A percentile compares a stretch with the other conserved stretches of the same genome.
Evolutionary conservation across 140 eudicot genomes (phyloP).

Genomic region (Anethum foeniculum): DNA sequence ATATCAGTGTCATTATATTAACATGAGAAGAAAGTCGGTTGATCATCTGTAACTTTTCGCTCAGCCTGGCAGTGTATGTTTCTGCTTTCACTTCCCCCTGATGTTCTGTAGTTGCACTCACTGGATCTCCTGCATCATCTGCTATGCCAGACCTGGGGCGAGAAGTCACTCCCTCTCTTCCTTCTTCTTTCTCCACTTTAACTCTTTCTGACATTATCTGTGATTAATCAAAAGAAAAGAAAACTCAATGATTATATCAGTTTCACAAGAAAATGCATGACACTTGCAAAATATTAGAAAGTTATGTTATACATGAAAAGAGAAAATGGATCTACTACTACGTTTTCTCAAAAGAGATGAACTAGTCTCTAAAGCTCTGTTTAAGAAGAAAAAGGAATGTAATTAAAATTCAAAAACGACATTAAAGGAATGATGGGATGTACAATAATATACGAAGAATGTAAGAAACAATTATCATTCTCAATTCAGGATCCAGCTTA

Average conservation of each 20-base stretch:
- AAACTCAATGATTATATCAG: neutral
- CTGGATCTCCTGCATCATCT: constrained; percentile 2
- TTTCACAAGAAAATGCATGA: neutral
- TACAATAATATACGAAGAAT: no score
- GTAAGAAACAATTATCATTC: neutral
- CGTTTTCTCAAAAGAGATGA: neutral
- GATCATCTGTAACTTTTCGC: neutral
- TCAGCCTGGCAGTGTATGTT: neutral
- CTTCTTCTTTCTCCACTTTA: constrained; percentile 74
- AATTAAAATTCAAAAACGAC: neutral
- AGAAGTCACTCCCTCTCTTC: constrained; percentile 22
- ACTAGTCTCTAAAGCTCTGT: neutral
- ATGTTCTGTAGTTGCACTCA: constrained; percentile 2
- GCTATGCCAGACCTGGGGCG: neutral
- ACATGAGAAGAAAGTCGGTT: neutral
- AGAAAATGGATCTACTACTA: neutral
- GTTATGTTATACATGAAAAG: neutral
- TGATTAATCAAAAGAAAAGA: neutral
- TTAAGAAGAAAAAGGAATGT: neutral
- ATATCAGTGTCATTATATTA: neutral
- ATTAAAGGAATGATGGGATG: neutral
- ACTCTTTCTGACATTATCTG: constrained; percentile 53
- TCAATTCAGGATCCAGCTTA: neutral
- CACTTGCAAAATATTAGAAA: neutral
- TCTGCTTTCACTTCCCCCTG: constrained; percentile 6